phyloP scores from a whole-genome alignment of 495 filamentous ascomycete species.

The Daldinia decipiens region DNA sequence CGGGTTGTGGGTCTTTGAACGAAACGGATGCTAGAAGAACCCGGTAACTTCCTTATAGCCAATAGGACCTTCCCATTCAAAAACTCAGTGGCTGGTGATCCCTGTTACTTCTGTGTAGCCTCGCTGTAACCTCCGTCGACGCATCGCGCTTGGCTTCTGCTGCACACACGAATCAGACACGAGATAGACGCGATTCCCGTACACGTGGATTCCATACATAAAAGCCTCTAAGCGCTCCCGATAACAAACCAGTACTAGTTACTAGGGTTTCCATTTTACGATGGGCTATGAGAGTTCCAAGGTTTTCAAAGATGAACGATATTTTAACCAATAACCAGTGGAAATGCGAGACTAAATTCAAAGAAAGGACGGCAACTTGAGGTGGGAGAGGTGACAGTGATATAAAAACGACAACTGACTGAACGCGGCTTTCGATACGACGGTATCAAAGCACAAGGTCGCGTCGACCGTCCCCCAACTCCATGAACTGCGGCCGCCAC shows the following conservation, averaged over 20 bases:
- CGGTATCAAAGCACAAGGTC: constrained; percentile 19
- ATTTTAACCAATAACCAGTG: neutral
- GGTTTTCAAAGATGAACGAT: constrained; percentile 1
- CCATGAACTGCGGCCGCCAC: constrained; percentile 18
- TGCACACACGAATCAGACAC: constrained; percentile 45
- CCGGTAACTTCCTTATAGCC: constrained; percentile 24
- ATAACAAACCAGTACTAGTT: constrained; percentile 21
- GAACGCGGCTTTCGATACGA: constrained; percentile 12
- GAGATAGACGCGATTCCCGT: constrained; percentile 46
- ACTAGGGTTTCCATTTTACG: neutral
- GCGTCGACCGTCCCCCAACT: constrained; percentile 23
- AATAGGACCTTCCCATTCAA: constrained; percentile 25
- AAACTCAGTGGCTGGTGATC: constrained; percentile 45
- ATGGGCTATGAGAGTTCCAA: constrained; percentile 8
- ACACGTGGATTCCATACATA: constrained; percentile 33
- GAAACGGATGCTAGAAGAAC: constrained; percentile 13
- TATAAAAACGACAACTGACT: constrained; percentile 1
- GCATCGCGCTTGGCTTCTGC: constrained; percentile 42
- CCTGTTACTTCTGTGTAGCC: neutral
- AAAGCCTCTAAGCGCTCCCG: constrained; percentile 37
- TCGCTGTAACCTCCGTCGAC: neutral
- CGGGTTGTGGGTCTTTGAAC: constrained; percentile 24
- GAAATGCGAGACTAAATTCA: neutral
- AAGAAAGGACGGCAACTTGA: neutral
- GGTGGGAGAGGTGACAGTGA: neutral